These are phyloP conservation scores for Dalechampia spathulata DNA, from an alignment of 441 rosid genomes.

Conservation along the genomic window DNA sequence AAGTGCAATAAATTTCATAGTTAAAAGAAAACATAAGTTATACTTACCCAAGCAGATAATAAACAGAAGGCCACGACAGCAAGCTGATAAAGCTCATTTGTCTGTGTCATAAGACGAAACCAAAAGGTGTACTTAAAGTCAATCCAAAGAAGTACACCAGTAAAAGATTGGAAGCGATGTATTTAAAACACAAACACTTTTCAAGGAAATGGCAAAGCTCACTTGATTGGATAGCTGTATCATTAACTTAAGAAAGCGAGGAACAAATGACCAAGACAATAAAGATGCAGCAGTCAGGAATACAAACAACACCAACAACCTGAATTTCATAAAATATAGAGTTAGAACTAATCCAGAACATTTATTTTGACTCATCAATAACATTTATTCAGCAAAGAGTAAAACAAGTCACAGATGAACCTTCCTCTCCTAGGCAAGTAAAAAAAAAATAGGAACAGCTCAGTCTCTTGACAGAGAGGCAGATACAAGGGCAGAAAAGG, in stretches of 20 bases:
- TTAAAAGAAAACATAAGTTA: slow-evolving; percentile 3
- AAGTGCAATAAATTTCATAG: neutral
- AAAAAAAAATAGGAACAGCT: neutral
- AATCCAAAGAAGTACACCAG: slow-evolving; percentile 3
- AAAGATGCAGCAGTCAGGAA: slow-evolving; percentile 70
- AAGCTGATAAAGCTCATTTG: slow-evolving; percentile 96
- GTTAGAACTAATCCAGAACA: slow-evolving; percentile 8
- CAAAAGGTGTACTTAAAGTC: slow-evolving; percentile 3
- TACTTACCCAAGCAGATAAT: slow-evolving; percentile 96
- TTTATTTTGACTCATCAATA: slow-evolving; percentile 3
- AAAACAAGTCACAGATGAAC: neutral
- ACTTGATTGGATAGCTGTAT: slow-evolving; percentile 94
- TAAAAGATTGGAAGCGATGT: neutral
- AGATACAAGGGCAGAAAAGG: neutral
- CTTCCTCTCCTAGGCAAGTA: neutral
- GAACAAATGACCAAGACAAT: slow-evolving; percentile 91
- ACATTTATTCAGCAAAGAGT: neutral
- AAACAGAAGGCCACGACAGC: slow-evolving; percentile 98
- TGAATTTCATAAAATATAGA: slow-evolving; percentile 25
- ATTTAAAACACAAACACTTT: too few relatives aligned
- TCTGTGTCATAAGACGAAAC: slow-evolving; percentile 38
- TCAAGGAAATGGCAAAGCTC: slow-evolving; percentile 23
- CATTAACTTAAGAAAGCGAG: slow-evolving; percentile 94
- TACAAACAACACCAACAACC: slow-evolving; percentile 69
- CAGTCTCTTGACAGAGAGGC: neutral